Evolutionary conservation across 352 stramenopile species (phyloP), one percentile per base, ranked within the genome.

Genomic region (Thalassiosira livingstoniorum): DNA sequence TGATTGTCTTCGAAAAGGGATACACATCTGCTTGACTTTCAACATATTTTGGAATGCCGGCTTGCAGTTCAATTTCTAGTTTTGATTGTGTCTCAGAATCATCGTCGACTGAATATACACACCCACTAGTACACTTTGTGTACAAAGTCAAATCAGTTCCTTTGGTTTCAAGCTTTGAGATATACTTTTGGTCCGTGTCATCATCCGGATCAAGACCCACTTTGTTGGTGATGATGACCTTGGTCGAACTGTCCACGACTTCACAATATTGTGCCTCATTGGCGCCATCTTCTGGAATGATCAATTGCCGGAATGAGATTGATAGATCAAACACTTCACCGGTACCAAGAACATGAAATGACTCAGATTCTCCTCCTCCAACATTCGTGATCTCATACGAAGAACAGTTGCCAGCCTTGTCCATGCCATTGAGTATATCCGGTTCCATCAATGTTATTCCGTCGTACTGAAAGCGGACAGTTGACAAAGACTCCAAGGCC

Each of bases 241-340:
- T 65, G n/a, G 29, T 65, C 10, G 57, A 61, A 11, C 21, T 60
- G 27, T 37, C 37, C 4, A 60, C 39, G 60, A 71, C 37, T 25
- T 71, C 25, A 60, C 63, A 55, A 71, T 61, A 55, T 11, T 63
- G 55, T 18, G 25, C 7, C 10, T 63, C 25, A 7, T 63, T 63
- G 10, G 7, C 55, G n/a, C 15, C n/a, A 21, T 37, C 31, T n/a
- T 63, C 7, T 63, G 55, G 55, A 31, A 31, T 63, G 31, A 31
- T 35, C 25, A 35, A 21, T 63, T 18, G 7, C n/a, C 15, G 10
- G 7, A 18, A 7, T 51, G 42, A 51, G 18, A 51, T 18, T 10
- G 10, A 18, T 10, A 51, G 42, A 10, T 51, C 42, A 51, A 51
- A 51, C 10, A 18, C 10, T 51, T 51, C 10, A 18, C 18, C 18